Base-by-base conservation (phyloP, 441 rosid genomes). In the Euphorbia schlechtendalii region DNA sequence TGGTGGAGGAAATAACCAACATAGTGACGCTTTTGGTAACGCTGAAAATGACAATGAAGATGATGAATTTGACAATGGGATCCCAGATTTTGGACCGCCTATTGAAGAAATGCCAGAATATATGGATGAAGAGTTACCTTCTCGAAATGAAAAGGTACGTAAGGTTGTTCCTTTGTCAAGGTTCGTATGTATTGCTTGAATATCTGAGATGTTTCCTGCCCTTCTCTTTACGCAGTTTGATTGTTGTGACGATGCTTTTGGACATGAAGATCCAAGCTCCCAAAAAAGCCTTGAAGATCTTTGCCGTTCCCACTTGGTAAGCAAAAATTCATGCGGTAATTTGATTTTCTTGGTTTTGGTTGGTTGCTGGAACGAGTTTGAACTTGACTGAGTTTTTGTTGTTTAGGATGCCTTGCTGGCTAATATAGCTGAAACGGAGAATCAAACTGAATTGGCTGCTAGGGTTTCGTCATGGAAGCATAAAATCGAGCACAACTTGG, bases 391-490 rank as follows among this genome's bases (percentile, higher is more conserved):
- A n/a, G n/a, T n/a, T n/a, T n/a, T n/a, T n/a, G n/a, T n/a, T n/a
- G n/a, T 54, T 73, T 77, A 93, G 98, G 98, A 90, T 77, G 87
- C 92, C 72, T 90, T 93, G 46, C 96, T 93, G 25, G 96, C 90
- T 51, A 90, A 86, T 79, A 86, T 93, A 79, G 95, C 98, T 66
- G 90, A 88, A 81, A 81, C 68, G 36, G 98, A 93, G 78, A 93
- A 82, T 69, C 95, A 85, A 76, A 85, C 91, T n/a, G 96, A 88
- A 74, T 73, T 90, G 74, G 95, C 95, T 72, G 82, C 89, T 70
- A 92, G 96, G 34, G 95, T 93, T 64, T 83, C 96, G 51, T 72
- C 86, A 0, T 93, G 99, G 99, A 90, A 88, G 80, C 96, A 85
- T 69, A 93, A 87, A 67, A 88, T 93, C 61, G 99, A 93, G 80